Evolutionary conservation across 768 basidiomycete species (phyloP), one percentile per base, ranked within the genome.

Genomic region (Paxillus rubicundulus): DNA sequence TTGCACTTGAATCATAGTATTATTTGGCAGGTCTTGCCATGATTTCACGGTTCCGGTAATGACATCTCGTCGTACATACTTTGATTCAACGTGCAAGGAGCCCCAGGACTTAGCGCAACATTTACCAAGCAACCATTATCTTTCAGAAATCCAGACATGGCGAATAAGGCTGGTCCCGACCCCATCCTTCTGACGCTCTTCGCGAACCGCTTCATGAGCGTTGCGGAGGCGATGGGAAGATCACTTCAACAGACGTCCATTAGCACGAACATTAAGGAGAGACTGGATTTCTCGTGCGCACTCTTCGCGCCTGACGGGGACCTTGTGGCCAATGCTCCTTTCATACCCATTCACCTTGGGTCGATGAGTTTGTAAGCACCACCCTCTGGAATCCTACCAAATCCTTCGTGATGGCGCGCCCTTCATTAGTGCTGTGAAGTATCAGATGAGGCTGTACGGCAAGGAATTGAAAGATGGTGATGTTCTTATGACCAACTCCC

Each of bases 181-280:
- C 89, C 92, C 0, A 91, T 95, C 57, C 74, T 93, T 28, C 77
- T 97, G 42, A 92, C 92, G 1, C 82, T 98, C 47, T 98, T 97
- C 61, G 90, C 92, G 10, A 95, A 97, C 63, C 88, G 95, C 40
- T 95, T 98, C 74, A 98, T 98, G 95, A 90, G 90, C 61, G 91
- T 98, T 17, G 93, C 93, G 9, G 93, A 96, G 66, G 93, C 93
- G 9, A 97, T 96, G 93, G 94, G 93, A 9, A 78, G 89, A 45
- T 89, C 89, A 0, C 74, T 95, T 20, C 91, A 89, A 68, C 89
- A 95, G 68, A 95, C 93, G 0, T 85, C 92, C 3, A 94, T 94
- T 62, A 70, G 87, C 64, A 94, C 92, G 14, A 95, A 98, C 64
- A 96, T 96, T 78, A 96, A 95, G 71, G 95, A 97, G 69, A 82